Evolutionary conservation across 73 alveolate genomes (phyloP).

Genomic region (Stentor roeselii): DNA sequence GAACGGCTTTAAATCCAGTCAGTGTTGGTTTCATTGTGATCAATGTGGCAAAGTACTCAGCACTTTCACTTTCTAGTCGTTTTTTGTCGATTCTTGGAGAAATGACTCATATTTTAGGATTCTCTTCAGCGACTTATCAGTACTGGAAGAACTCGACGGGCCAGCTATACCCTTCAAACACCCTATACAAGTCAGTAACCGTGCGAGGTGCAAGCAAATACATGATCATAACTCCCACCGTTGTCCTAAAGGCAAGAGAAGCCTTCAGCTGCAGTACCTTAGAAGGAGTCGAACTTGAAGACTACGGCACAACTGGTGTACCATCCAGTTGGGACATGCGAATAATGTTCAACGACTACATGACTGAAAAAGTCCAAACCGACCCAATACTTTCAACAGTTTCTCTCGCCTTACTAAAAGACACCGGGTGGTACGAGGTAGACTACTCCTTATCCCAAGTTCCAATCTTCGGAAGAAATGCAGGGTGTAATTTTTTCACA

Average conservation of each 20-base stretch:
- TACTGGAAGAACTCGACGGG: not conserved
- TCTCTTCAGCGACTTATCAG: not conserved
- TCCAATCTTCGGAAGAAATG: not conserved
- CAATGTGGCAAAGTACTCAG: too few relatives aligned
- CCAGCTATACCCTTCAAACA: not conserved
- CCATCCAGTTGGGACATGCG: conserved; percentile 25
- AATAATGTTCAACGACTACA: conserved; percentile 11
- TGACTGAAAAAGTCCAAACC: not conserved
- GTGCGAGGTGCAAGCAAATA: not conserved
- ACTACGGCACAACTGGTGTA: conserved; percentile 15
- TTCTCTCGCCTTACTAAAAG: not conserved
- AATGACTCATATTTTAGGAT: conserved; percentile 23
- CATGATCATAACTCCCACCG: not conserved
- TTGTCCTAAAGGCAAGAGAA: conserved; percentile 8
- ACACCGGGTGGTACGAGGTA: conserved; percentile 13
- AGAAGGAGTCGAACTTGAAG: conserved; percentile 24
- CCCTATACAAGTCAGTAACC: not conserved
- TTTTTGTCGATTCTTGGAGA: not conserved
- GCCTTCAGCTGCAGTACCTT: not conserved
- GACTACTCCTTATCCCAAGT: not conserved
- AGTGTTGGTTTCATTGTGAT: not conserved
- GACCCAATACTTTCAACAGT: not conserved
- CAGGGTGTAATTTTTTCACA: not conserved
- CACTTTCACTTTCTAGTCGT: too few relatives aligned
- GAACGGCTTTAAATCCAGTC: not conserved